phyloP scores from a whole-genome alignment of 371 early-diverging fungal genomes.

The Choanephora cucurbitarum region DNA sequence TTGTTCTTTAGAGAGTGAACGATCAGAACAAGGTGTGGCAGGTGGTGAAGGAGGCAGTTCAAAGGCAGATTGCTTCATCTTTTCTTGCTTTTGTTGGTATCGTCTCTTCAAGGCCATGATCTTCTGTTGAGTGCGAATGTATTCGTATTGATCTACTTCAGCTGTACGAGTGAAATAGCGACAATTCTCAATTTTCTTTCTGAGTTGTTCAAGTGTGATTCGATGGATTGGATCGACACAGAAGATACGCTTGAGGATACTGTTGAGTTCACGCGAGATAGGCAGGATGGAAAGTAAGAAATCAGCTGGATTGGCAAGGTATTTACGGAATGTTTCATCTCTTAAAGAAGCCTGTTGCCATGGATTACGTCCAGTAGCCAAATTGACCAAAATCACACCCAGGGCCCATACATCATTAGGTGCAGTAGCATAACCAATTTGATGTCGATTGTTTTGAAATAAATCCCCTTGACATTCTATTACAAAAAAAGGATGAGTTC shows the following conservation, averaged over 20 bases:
- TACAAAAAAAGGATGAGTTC: neutral
- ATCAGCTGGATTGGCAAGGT: constrained; percentile 58
- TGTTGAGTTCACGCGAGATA: constrained; percentile 70
- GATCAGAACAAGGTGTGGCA: constrained; percentile 19
- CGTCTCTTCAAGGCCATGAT: neutral
- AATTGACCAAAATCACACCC: constrained; percentile 81
- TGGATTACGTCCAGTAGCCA: constrained; percentile 76
- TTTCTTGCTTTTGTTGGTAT: constrained; percentile 1
- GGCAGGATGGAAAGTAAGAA: constrained; percentile 62
- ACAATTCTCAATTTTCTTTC: constrained; percentile 58
- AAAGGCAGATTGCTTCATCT: neutral
- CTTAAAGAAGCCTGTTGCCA: constrained; percentile 76
- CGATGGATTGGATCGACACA: constrained; percentile 72
- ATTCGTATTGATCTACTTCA: constrained; percentile 32
- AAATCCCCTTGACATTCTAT: constrained; percentile 76
- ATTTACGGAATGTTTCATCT: constrained; percentile 78
- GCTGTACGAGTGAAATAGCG: constrained; percentile 55
- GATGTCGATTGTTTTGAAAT: constrained; percentile 35
- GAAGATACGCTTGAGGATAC: constrained; percentile 74
- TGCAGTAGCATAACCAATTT: constrained; percentile 61
- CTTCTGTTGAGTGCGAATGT: constrained; percentile 4
- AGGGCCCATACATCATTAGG: constrained; percentile 87
- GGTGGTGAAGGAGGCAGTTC: constrained; percentile 32
- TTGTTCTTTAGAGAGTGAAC: constrained; percentile 16
- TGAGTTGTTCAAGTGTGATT: constrained; percentile 66